Base-by-base conservation (phyloP, 768 basidiomycete genomes). In the Trametes meyenii region DNA sequence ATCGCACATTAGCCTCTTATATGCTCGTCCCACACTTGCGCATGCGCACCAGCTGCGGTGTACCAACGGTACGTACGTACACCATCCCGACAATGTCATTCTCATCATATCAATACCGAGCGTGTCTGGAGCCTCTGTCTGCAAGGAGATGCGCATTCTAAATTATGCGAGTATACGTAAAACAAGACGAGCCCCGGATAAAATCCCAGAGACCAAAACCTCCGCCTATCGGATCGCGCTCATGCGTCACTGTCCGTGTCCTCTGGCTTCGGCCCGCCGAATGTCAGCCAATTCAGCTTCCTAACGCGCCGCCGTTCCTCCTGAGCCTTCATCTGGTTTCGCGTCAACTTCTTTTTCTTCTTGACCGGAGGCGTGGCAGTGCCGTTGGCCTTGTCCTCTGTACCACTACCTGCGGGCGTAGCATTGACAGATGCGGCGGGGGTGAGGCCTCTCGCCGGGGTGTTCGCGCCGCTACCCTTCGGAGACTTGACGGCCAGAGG, bases 271-370 rank as follows among this genome's bases (percentile, higher is more conserved):
- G 85, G 82, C 3, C 94, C 94, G 55, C 94, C 94, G 69, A 83
- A 83, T 29, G 81, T 86, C 61, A 96, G 78, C 94, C 94, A 96
- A 58, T 83, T 78, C 61, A 95, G 72, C 78, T 94, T 93, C 69
- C 93, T 82, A 70, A 86, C 71, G 70, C 87, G 81, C 72, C 92
- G 81, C 62, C 96, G 81, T 74, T 95, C 96, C 73, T 95, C 94
- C 74, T 85, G 88, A 5, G 84, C 92, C 75, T 98, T 98, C 64
- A 89, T 24, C 73, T 96, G 92, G 75, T 94, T 94, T 50, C 92
- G 83, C n/a, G 92, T 93, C 72, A 81, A 40, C 78, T 94, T 96
- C 82, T 96, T 96, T 81, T 95, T 96, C 81, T 89, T 94, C 76
- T 80, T 88, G 53, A 78, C 70, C 40, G 78, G 70, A 42, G 72